Percentiles rank a stretch among this genome's conserved stretches.
These are phyloP conservation scores for Sporothrix inflata DNA, from an alignment of 2,329 filamentous ascomycete species.

Conservation along the genomic window DNA sequence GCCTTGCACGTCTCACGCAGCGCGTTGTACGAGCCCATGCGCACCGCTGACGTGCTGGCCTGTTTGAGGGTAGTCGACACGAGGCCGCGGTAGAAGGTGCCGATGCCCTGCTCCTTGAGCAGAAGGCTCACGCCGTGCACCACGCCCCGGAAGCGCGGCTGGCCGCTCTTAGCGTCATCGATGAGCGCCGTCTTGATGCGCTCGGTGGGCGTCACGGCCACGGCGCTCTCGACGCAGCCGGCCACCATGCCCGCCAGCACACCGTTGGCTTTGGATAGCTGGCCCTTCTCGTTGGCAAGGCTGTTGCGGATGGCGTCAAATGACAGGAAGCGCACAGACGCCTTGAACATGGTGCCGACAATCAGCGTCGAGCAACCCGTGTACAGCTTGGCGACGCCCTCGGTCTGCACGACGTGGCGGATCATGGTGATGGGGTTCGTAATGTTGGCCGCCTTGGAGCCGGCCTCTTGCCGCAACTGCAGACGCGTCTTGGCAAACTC, in stretches of 20 bases:
- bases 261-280: slow-evolving; percentile 57
- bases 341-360: slow-evolving; percentile 64
- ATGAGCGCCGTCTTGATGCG: slow-evolving; percentile 67
- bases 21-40: slow-evolving; percentile 55
- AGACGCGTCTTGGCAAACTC: slow-evolving; percentile 70
- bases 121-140: slow-evolving; percentile 43
- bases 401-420: slow-evolving; percentile 54
- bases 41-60: slow-evolving; percentile 50
- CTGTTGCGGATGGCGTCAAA: slow-evolving; percentile 67
- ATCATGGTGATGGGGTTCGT: slow-evolving; percentile 64
- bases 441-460: slow-evolving; percentile 33
- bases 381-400: slow-evolving; percentile 63
- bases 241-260: slow-evolving; percentile 67
- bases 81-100: slow-evolving; percentile 50
- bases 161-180: slow-evolving; percentile 42
- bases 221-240: slow-evolving; percentile 62
- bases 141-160: slow-evolving; percentile 38
- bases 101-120: slow-evolving; percentile 46
- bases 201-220: slow-evolving; percentile 70
- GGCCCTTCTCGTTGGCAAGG: slow-evolving; percentile 59
- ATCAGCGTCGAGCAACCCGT: slow-evolving; percentile 65
- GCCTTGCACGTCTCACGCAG: slow-evolving; percentile 43
- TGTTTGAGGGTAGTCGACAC: slow-evolving; percentile 53
- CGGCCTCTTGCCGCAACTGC: slow-evolving; percentile 50
- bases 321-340: slow-evolving; percentile 66